phyloP scores from a whole-genome alignment of 2,329 filamentous ascomycete genomes.

The Fusarium circinatum region DNA sequence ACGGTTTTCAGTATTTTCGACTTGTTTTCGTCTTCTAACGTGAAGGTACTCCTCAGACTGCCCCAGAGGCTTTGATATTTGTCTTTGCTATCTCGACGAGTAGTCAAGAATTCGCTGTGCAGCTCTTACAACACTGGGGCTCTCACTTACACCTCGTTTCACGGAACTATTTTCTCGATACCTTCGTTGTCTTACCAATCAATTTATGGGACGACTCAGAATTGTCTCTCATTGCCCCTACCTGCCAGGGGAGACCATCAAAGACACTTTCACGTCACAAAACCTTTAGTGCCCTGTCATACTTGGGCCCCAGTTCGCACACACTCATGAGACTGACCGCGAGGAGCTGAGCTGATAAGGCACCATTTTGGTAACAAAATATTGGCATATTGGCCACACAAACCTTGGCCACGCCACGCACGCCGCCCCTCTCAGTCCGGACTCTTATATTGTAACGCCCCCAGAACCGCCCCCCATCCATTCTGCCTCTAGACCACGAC shows the following conservation, averaged over 20 bases:
- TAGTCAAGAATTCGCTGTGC: neutral
- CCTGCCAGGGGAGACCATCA: constrained; percentile 20
- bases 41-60: neutral
- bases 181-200: constrained; percentile 35
- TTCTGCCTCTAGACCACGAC: constrained; percentile 12
- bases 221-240: constrained; percentile 25
- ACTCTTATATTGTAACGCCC: constrained; percentile 40
- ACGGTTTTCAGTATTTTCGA: constrained; percentile 13
- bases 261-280: constrained; percentile 33
- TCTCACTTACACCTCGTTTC: constrained; percentile 28
- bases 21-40: constrained; percentile 4
- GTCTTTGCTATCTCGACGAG: neutral
- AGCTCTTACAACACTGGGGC: neutral
- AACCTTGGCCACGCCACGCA: constrained; percentile 37
- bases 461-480: constrained; percentile 25
- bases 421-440: constrained; percentile 32
- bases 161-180: constrained; percentile 26
- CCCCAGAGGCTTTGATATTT: neutral
- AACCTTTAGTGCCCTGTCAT: constrained; percentile 14
- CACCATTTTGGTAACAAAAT: constrained; percentile 23
- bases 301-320: constrained; percentile 2
- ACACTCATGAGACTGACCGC: constrained; percentile 19
- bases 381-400: constrained; percentile 39
- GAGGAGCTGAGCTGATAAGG: constrained; percentile 29
- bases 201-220: constrained; percentile 25